Evolutionary conservation across 2,329 filamentous ascomycete species (phyloP).

Genomic region (Periconia sp.): DNA sequence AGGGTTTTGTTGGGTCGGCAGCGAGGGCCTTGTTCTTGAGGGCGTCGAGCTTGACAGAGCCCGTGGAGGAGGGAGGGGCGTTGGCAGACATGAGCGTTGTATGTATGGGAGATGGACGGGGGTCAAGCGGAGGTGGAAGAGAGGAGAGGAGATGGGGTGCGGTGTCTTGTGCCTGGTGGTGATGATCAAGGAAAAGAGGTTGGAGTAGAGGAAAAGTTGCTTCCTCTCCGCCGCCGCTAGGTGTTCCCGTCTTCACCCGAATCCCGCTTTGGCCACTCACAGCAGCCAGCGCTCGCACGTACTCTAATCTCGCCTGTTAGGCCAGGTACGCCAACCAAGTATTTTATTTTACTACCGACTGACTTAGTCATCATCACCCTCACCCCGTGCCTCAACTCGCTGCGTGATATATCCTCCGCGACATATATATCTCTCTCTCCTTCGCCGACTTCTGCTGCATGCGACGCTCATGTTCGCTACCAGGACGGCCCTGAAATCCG

Average conservation of each 20-base stretch:
- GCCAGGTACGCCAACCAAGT: too few species aligned
- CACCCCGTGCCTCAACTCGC: too few species aligned
- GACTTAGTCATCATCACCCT: background rate
- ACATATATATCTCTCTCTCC: background rate
- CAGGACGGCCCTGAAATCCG: constrained; percentile 17
- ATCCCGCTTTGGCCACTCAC: constrained; percentile 7
- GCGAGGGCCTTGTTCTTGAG: constrained; percentile 52
- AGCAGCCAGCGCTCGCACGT: constrained; percentile 2
- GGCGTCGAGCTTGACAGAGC: constrained; percentile 56
- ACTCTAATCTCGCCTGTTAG: background rate
- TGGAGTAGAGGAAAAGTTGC: constrained; percentile 10
- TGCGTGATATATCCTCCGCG: too few species aligned
- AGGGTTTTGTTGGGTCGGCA: constrained; percentile 56
- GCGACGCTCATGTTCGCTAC: constrained; percentile 17
- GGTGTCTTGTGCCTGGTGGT: constrained; percentile 6
- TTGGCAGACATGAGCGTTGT: constrained; percentile 32
- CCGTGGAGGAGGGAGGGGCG: constrained; percentile 51
- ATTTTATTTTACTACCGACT: too few species aligned
- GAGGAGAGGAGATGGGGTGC: constrained; percentile 32
- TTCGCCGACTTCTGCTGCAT: constrained; percentile 7
- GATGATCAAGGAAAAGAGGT: constrained; percentile 19
- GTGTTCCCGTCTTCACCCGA: constrained; percentile 5
- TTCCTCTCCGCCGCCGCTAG: constrained; percentile 6
- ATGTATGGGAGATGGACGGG: constrained; percentile 12
- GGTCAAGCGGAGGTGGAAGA: constrained; percentile 14